Base-by-base conservation (phyloP, 2,329 filamentous ascomycete species). In the Lasiodiplodia theobromae region DNA sequence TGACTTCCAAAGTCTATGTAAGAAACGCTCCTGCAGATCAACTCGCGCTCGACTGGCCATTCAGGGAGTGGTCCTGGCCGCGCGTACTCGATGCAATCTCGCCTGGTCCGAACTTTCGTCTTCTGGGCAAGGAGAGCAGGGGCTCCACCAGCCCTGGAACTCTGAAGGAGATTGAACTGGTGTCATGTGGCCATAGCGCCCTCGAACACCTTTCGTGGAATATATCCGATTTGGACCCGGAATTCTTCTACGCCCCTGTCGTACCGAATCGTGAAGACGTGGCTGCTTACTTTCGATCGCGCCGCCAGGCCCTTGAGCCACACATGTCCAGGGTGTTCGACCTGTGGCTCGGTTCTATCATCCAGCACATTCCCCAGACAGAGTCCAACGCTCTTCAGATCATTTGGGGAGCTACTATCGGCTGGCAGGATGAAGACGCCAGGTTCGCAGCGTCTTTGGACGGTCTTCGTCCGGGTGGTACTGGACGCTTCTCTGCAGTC, bases 101-200 rank as follows among this genome's bases (percentile, higher is more conserved):
- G 0, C 85, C 86, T 2, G 82, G 84, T 16, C 75, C 73, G 2
- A 83, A 80, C 18, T 76, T 85, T 38, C 74, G 74, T 52, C 79
- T 83, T 69, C 80, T 83, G 47, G 77, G 80, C 16, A 76, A 79
- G 28, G 70, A 73, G 8, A 74, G 76, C 64, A 80, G 79, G 49
- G 74, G 76, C 28, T 67, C 68, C 49, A 72, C 70, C 23, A 72
- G 71, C 47, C 60, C n/a, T 2, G 81, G 80, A 3, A 74, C 74
- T 25, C 74, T 86, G 2, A 71, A 75, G 67, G 75, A 75, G 16
- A 77, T 90, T 37, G 81, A 82, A 0, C 85, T 91, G 77, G 84
- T 84, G 38, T 90, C 87, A 0, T 91, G 88, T 73, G 89, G 89
- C 63, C 91, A 91, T 40, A 47, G 40, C 49, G 12, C 64, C 60